Evolutionary conservation across 352 stramenopile species (phyloP).

Genomic region (Phytopythium sindhum): DNA sequence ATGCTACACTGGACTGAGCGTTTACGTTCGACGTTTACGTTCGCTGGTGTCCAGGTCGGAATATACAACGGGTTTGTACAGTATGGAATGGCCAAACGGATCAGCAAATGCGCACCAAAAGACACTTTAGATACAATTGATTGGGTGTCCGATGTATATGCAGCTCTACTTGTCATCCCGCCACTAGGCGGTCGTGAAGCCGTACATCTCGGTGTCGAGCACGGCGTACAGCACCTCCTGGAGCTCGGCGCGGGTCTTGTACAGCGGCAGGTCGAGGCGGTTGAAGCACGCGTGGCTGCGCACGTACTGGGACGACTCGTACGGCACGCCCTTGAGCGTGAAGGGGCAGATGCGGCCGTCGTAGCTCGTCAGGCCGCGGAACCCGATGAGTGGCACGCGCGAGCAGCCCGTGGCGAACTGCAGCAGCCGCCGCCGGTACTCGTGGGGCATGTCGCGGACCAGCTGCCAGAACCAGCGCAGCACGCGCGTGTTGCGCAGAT

Average conservation of each 20-base stretch:
- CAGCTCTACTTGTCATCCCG: background rate
- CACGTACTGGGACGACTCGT: constrained; percentile 32
- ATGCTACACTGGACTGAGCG: background rate
- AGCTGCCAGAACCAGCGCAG: constrained; percentile 64
- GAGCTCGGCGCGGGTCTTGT: constrained; percentile 41
- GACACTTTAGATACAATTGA: background rate
- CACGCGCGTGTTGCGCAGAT: constrained; percentile 22
- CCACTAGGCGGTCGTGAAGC: constrained; percentile 35
- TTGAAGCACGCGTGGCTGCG: constrained; percentile 69
- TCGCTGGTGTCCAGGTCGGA: no score
- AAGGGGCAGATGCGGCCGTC: constrained; percentile 58
- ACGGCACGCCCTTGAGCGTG: constrained; percentile 48
- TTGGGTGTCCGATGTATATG: background rate
- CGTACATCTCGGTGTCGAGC: constrained; percentile 31
- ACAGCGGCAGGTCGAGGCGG: constrained; percentile 91
- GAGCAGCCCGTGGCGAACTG: constrained; percentile 71
- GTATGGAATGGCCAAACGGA: background rate
- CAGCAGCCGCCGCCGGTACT: constrained; percentile 50
- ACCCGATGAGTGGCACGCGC: constrained; percentile 53
- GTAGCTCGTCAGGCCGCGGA: constrained; percentile 48
- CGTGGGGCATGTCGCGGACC: constrained; percentile 70
- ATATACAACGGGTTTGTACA: no score
- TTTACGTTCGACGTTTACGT: background rate
- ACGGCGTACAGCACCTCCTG: constrained; percentile 30
- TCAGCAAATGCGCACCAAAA: background rate